phyloP scores from a whole-genome alignment of 2,329 filamentous ascomycete genomes.

The Cadophora sp. region DNA sequence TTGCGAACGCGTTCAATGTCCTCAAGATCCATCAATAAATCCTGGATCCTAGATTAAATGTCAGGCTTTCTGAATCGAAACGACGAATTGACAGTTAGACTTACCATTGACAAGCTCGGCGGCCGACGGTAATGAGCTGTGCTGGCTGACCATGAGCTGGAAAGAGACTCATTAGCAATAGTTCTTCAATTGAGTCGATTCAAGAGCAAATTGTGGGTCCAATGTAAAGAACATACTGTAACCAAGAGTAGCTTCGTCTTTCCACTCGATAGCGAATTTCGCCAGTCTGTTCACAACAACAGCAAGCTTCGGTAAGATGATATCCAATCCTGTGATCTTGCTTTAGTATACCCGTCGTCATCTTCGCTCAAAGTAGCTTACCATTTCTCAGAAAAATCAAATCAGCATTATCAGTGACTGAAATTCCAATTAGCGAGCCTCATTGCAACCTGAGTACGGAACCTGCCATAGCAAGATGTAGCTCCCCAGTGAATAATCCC shows the following conservation, averaged over 20 bases:
- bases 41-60: conserved; percentile 57
- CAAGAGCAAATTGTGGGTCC: not conserved
- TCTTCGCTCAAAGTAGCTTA: not conserved
- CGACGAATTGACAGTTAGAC: not conserved
- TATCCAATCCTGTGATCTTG: conserved; percentile 63
- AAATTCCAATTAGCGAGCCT: not conserved
- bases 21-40: conserved; percentile 77
- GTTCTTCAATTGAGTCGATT: not conserved
- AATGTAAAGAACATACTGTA: conserved; percentile 52
- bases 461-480: conserved; percentile 36
- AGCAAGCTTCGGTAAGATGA: conserved; percentile 80
- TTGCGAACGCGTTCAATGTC: conserved; percentile 73
- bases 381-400: conserved; percentile 70
- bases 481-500: conserved; percentile 74
- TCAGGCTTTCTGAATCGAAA: not conserved
- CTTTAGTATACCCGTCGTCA: not conserved
- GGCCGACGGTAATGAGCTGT: conserved; percentile 45
- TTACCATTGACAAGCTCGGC: conserved; percentile 67
- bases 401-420: conserved; percentile 69
- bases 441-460: not conserved
- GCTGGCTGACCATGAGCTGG: conserved; percentile 30
- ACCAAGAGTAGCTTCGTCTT: conserved; percentile 73
- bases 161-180: not conserved
- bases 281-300: conserved; percentile 78
- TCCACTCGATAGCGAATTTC: conserved; percentile 75